A percentile compares a stretch with the other conserved stretches of the same genome.
These are phyloP conservation scores for Diospyros lotus DNA, from an alignment of 148 eudicot species.

Conservation along the genomic window DNA sequence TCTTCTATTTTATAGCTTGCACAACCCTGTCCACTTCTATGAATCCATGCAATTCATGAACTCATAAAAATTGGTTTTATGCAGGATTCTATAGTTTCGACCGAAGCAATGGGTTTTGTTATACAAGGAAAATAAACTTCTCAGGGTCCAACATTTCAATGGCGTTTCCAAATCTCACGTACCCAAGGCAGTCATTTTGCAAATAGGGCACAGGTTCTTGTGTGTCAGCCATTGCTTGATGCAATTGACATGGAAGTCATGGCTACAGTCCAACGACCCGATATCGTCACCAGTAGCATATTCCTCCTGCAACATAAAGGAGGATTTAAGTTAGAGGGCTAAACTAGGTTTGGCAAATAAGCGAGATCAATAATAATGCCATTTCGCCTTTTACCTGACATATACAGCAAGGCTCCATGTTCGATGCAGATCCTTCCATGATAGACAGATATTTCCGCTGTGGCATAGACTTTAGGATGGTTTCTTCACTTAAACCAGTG, in stretches of 20 bases:
- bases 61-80: too few species aligned
- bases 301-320: slow-evolving; percentile 40
- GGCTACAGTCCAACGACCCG: slow-evolving; percentile 62
- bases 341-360: background rate
- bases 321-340: background rate
- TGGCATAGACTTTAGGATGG: slow-evolving; percentile 34
- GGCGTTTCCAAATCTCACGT: slow-evolving; percentile 16
- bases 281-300: slow-evolving; percentile 47
- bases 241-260: slow-evolving; percentile 64
- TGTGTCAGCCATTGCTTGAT: slow-evolving; percentile 56
- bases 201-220: slow-evolving; percentile 72
- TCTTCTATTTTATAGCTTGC: too few species aligned
- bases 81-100: background rate
- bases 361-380: too few species aligned
- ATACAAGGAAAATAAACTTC: slow-evolving; percentile 1
- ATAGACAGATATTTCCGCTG: slow-evolving; percentile 25
- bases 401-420: slow-evolving; percentile 52
- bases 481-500: slow-evolving; percentile 56
- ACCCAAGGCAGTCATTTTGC: slow-evolving; percentile 45
- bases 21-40: too few species aligned
- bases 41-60: too few species aligned
- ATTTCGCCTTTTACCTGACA: slow-evolving; percentile 40
- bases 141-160: background rate
- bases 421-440: slow-evolving; percentile 15
- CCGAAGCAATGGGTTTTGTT: slow-evolving; percentile 9